Base-by-base conservation (phyloP, 225 moss, liverwort and hornwort species). In the Sphagnum contortum region DNA sequence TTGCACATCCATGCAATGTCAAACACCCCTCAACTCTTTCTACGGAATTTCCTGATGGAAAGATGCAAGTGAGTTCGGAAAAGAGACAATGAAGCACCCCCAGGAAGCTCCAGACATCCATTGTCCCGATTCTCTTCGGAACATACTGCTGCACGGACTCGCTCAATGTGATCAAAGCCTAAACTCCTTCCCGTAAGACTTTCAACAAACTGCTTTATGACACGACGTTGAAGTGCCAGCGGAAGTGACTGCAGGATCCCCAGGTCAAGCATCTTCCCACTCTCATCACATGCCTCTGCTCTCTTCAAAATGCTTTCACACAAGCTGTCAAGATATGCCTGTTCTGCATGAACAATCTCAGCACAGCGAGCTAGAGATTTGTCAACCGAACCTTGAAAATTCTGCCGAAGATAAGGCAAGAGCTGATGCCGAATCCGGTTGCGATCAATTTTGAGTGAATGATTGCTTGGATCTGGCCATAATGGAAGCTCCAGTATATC, bases 381-480 rank as follows among this genome's bases (percentile, higher is more conserved):
- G 65, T 92, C 92, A 55, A 92, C 79, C 4, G 83, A 85, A 3
- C 67, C 57, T 49, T 92, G 83, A 57, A 92, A 92, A 69, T 90
- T 77, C 10, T 72, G 78, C 47, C 92, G 80, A 7, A 92, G 49
- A 63, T 92, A 87, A 0, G 92, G 96, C 46, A 98, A 81, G 56
- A 92, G 81, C 72, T 92, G 71, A 59, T 87, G 92, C n/a, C 87
- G 92, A 57, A 92, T 89, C 46, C 92, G 85, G 65, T 98, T 92
- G 5, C 92, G 80, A 63, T 90, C 83, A 12, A 92, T 86, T 48
- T 85, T 83, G 3, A 98, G 72, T 9, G 73, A 85, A 76, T 76
- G 79, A 64, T 92, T 92, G 79, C 72, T 88, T 0, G 88, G 90
- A 69, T 98, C 92, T 3, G 90, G 92, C 92, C 96, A 98, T 55